Evolutionary conservation across 148 eudicot species (phyloP).

Genomic region (Drosera capensis): DNA sequence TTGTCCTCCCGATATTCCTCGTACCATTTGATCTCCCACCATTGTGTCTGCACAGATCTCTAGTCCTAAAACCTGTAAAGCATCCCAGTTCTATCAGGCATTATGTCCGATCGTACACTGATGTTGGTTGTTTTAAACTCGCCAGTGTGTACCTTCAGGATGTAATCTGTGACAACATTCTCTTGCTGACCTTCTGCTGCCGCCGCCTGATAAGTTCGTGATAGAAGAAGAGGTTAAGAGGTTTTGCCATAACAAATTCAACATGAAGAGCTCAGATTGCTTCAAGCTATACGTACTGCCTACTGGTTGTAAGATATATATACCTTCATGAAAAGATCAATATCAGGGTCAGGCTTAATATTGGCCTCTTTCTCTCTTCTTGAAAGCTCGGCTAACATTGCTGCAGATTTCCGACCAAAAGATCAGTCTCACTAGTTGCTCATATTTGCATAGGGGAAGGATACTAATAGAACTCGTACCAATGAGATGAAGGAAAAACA

Average conservation of each 20-base stretch:
- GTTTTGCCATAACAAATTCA: no score
- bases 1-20: conserved; percentile 11
- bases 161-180: conserved; percentile 20
- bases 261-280: no score
- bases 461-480: no score
- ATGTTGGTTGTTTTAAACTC: not conserved
- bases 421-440: no score
- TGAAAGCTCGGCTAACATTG: conserved; percentile 16
- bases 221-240: not conserved
- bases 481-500: no score
- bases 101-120: not conserved
- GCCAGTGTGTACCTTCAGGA: conserved; percentile 23
- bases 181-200: conserved; percentile 18
- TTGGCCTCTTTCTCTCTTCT: no score
- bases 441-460: no score
- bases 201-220: conserved; percentile 14
- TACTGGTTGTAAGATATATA: not conserved
- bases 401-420: conserved; percentile 5
- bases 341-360: conserved; percentile 26
- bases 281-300: no score
- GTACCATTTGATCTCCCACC: conserved; percentile 9
- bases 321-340: conserved; percentile 29
- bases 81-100: not conserved
- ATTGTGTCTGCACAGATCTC: conserved; percentile 20
- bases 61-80: conserved; percentile 19